phyloP scores from a whole-genome alignment of 768 basidiomycete genomes.

The Pleurotus tuoliensis region DNA sequence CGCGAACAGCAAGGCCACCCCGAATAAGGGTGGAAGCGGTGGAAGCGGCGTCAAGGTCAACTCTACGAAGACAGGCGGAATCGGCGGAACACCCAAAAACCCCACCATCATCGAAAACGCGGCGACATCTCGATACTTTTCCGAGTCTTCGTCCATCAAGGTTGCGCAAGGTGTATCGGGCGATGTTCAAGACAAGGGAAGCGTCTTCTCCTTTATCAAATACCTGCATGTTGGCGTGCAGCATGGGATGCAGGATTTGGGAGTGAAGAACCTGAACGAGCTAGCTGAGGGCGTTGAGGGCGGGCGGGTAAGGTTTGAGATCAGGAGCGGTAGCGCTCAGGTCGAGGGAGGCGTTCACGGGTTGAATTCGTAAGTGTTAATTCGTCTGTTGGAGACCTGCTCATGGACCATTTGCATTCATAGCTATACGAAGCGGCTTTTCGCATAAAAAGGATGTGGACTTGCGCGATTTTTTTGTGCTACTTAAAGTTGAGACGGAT shows the following conservation, averaged over 20 bases:
- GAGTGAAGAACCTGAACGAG: constrained; percentile 62
- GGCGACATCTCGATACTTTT: constrained; percentile 94
- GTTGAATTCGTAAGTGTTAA: constrained; percentile 68
- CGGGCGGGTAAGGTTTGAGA: constrained; percentile 81
- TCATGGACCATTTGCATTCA: neutral
- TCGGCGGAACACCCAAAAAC: constrained; percentile 47
- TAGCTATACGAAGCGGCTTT: constrained; percentile 38
- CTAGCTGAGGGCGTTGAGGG: constrained; percentile 62
- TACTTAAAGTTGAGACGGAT: no score
- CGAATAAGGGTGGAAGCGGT: constrained; percentile 35
- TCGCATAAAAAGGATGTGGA: constrained; percentile 13
- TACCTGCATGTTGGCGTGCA: constrained; percentile 81
- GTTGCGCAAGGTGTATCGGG: constrained; percentile 97
- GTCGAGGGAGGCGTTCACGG: constrained; percentile 96
- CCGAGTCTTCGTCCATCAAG: constrained; percentile 87
- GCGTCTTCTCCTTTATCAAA: constrained; percentile 87
- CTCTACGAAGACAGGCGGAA: constrained; percentile 23
- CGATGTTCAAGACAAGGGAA: constrained; percentile 97
- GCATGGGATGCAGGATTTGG: constrained; percentile 94
- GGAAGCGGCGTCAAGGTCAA: constrained; percentile 18
- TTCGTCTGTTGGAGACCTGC: constrained; percentile 27
- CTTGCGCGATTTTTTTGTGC: no score
- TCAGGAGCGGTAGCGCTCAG: constrained; percentile 93
- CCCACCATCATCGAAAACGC: constrained; percentile 74
- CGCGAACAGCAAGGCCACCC: constrained; percentile 20